phyloP scores from a whole-genome alignment of 2,329 filamentous ascomycete genomes.

The Sclerotinia nivalis region DNA sequence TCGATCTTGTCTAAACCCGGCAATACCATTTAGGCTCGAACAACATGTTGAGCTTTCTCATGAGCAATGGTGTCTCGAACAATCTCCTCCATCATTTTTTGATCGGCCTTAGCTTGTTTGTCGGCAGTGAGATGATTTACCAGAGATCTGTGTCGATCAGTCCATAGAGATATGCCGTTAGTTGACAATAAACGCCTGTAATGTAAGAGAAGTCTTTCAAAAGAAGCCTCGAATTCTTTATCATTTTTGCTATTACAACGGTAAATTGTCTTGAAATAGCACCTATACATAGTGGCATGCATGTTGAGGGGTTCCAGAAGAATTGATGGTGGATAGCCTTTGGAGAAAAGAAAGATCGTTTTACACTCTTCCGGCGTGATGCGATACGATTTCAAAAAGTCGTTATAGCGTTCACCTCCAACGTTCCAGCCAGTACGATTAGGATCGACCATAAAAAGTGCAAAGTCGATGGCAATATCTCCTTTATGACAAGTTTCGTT shows the following conservation, averaged over 20 bases:
- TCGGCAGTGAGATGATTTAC: background rate
- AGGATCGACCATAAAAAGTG: background rate
- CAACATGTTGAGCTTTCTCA: no score
- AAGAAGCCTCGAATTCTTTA: background rate
- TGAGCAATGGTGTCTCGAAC: no score
- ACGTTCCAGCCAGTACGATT: background rate
- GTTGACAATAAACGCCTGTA: background rate
- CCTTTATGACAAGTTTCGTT: background rate
- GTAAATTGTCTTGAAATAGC: background rate
- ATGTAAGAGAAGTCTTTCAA: background rate
- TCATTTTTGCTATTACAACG: background rate
- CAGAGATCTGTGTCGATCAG: background rate
- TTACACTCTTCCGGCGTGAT: background rate
- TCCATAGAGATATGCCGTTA: fast-evolving
- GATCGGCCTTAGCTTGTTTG: no score
- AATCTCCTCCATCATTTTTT: no score
- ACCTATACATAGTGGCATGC: background rate
- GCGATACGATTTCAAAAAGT: background rate
- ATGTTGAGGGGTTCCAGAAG: background rate
- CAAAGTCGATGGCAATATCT: background rate
- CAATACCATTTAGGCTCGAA: background rate
- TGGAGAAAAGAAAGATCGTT: background rate
- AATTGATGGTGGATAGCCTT: background rate
- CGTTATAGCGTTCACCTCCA: background rate
- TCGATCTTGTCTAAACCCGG: background rate